phyloP scores from a whole-genome alignment of 495 filamentous ascomycete species.

The Tuber borchii region DNA sequence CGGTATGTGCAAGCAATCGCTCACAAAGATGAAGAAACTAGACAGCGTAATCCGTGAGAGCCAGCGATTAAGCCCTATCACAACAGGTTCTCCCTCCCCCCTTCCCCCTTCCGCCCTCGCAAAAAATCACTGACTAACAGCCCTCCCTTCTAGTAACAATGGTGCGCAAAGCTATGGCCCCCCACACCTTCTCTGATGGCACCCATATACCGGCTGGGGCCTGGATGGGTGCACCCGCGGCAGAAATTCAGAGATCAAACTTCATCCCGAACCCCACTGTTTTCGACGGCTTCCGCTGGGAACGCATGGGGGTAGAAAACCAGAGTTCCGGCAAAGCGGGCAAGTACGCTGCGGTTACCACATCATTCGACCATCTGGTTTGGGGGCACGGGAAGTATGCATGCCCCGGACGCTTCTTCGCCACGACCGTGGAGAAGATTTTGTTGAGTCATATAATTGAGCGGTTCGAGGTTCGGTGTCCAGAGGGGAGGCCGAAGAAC shows the following conservation, averaged over 20 bases:
- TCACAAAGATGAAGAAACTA: constrained; percentile 41
- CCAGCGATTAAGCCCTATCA: constrained; percentile 26
- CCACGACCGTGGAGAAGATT: constrained; percentile 45
- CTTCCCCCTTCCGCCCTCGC: background rate
- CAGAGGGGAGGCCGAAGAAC: constrained; percentile 25
- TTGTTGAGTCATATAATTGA: constrained; percentile 47
- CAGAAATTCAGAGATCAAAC: constrained; percentile 15
- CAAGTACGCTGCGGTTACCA: constrained; percentile 33
- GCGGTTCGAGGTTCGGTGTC: constrained; percentile 50
- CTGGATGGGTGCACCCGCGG: constrained; percentile 18
- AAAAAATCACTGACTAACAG: background rate
- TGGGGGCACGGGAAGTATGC: constrained; percentile 38
- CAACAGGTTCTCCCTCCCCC: constrained; percentile 5
- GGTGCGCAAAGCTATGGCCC: constrained; percentile 25
- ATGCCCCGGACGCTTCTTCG: constrained; percentile 49
- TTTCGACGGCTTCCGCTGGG: constrained; percentile 34
- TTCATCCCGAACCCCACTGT: constrained; percentile 21
- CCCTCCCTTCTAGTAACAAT: constrained; percentile 11
- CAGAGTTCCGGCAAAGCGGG: constrained; percentile 19
- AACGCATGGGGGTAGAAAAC: constrained; percentile 21
- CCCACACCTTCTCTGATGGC: constrained; percentile 33
- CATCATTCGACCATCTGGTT: constrained; percentile 19
- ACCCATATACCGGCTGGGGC: constrained; percentile 36
- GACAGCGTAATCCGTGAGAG: constrained; percentile 32
- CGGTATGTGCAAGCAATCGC: constrained; percentile 35